Conservation (phyloP, 225 moss, liverwort and hornwort species). For the Rhytidiadelphus loreus region DNA sequence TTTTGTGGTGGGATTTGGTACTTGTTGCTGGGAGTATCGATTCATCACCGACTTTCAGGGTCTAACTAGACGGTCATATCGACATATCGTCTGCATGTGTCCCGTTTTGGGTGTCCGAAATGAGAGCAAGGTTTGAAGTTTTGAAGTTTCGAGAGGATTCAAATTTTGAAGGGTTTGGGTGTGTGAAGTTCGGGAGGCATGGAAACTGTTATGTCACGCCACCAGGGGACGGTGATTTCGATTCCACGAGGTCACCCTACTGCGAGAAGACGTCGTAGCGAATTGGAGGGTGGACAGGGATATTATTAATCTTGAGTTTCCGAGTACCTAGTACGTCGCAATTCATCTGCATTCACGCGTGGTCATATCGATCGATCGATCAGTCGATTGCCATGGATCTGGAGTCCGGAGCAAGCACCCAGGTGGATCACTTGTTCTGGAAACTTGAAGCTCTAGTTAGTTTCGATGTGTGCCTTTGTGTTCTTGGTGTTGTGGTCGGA, state of each 20-base stretch:
- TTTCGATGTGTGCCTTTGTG: not conserved
- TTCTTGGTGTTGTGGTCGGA: not conserved
- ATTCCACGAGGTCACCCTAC: conserved; percentile 25
- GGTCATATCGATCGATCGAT: not conserved
- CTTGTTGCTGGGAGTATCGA: not conserved
- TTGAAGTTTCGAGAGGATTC: not conserved
- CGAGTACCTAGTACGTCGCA: not conserved
- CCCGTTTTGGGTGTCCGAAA: not conserved
- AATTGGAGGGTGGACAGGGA: not conserved
- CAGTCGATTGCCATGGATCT: conserved; percentile 6
- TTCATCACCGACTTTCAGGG: not conserved
- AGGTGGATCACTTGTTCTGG: not conserved
- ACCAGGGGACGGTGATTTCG: conserved; percentile 4
- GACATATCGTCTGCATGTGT: not conserved
- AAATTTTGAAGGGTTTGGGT: not conserved
- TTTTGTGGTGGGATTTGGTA: not conserved
- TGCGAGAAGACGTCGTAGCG: not conserved
- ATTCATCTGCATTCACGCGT: not conserved
- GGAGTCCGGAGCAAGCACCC: conserved; percentile 7
- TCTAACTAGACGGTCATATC: not conserved
- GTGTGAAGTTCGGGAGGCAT: not conserved
- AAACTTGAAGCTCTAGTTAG: not conserved
- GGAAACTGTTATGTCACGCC: not conserved
- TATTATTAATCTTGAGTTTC: not conserved
- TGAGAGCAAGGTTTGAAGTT: not conserved